These are phyloP conservation scores for Myxozyma udenii DNA, from an alignment of 805 yeast species.

Conservation along the genomic window DNA sequence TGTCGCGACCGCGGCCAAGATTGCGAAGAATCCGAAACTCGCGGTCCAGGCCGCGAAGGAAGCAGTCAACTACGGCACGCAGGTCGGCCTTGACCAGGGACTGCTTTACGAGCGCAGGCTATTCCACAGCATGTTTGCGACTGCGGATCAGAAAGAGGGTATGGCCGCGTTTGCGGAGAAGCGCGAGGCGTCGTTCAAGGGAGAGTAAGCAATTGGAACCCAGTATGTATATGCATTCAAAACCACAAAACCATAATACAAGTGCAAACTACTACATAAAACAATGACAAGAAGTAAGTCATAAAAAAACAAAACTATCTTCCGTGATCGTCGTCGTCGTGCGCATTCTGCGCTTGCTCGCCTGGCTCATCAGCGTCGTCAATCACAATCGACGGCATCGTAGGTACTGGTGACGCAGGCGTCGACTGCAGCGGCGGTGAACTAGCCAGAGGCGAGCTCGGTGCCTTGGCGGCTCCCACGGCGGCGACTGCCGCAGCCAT, in stretches of 20 bases:
- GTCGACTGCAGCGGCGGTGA: background rate
- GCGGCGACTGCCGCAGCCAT: constrained; percentile 21
- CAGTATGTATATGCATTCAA: background rate
- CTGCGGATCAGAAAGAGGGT: constrained; percentile 49
- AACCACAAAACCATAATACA: background rate
- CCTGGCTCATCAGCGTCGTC: constrained; percentile 8
- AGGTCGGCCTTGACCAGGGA: constrained; percentile 43
- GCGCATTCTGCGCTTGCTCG: background rate
- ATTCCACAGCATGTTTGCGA: constrained; percentile 49
- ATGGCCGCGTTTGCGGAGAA: constrained; percentile 50
- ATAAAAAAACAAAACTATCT: constrained; percentile 1
- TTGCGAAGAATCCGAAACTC: constrained; percentile 44
- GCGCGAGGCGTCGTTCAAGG: constrained; percentile 27
- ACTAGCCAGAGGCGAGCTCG: too few relatives aligned
- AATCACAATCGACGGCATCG: constrained; percentile 17
- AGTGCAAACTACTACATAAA: background rate
- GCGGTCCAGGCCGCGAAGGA: constrained; percentile 50
- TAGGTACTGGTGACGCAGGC: background rate
- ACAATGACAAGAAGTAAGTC: background rate
- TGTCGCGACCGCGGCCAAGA: constrained; percentile 44
- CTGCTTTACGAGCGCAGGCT: constrained; percentile 44
- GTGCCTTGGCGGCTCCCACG: constrained; percentile 4
- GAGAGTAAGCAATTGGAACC: constrained; percentile 9
- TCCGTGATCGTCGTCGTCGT: constrained; percentile 6
- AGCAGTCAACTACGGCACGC: constrained; percentile 44